A percentile compares a stretch with the other conserved stretches of the same genome.
phyloP scores from a whole-genome alignment of 2,329 filamentous ascomycete species.

The Aspergillus awamori region DNA sequence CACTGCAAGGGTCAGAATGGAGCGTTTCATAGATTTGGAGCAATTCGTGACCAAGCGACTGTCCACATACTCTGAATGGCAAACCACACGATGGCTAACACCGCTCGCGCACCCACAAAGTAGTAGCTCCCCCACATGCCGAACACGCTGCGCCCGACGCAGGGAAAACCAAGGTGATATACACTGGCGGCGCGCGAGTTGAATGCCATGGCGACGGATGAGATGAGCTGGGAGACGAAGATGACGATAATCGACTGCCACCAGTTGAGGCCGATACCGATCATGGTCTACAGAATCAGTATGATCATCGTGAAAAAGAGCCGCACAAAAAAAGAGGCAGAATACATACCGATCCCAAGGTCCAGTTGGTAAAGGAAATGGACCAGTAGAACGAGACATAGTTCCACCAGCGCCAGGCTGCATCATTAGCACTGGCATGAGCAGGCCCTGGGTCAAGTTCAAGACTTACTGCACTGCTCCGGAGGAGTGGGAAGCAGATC shows the following conservation, averaged over 20 bases:
- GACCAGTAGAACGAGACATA: conserved; percentile 13
- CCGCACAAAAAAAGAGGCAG: too few relatives aligned
- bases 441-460: too few relatives aligned
- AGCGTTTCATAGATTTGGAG: neutral
- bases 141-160: conserved; percentile 42
- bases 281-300: neutral
- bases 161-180: conserved; percentile 50
- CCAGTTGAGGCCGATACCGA: conserved; percentile 12
- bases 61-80: conserved; percentile 31
- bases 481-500: conserved; percentile 11
- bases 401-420: conserved; percentile 13
- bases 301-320: neutral
- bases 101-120: conserved; percentile 45
- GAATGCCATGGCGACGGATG: conserved; percentile 49
- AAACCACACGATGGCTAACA: conserved; percentile 48
- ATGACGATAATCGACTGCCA: conserved; percentile 39
- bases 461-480: conserved; percentile 12
- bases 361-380: conserved; percentile 13
- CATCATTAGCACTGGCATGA: conserved; percentile 2
- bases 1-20: conserved; percentile 17
- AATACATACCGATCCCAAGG: conserved; percentile 7
- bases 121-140: conserved; percentile 50
- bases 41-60: too few relatives aligned
- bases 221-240: conserved; percentile 48
- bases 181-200: conserved; percentile 48